A percentile compares a stretch with the other conserved stretches of the same genome.
Conservation (phyloP, 2,329 filamentous ascomycete genomes). For the Teratosphaeria viscida region DNA sequence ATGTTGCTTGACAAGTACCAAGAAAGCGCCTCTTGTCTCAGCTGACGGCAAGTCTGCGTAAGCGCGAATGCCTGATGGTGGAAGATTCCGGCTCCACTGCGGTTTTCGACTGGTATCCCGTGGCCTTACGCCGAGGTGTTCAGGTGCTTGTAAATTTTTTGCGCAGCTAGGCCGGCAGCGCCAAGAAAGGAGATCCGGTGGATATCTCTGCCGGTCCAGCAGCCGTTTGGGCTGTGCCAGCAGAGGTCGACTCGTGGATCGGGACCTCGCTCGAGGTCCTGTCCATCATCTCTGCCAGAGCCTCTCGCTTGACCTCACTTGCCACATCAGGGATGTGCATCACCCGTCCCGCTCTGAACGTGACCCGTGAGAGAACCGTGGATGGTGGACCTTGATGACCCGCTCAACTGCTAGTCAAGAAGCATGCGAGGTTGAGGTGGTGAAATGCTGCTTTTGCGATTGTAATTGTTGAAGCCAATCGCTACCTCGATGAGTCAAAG, state of each 20-base stretch:
- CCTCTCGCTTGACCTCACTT: background rate
- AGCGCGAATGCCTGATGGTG: background rate
- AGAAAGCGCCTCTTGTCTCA: background rate
- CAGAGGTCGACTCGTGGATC: background rate
- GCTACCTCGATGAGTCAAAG: background rate
- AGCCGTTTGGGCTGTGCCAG: background rate
- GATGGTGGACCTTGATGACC: background rate
- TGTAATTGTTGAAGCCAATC: background rate
- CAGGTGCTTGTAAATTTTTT: background rate
- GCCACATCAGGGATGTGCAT: background rate
- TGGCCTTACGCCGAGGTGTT: background rate
- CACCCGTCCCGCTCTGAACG: background rate
- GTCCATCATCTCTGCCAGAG: background rate
- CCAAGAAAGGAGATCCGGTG: background rate
- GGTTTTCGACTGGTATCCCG: background rate
- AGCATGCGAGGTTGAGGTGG: background rate
- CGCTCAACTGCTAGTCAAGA: background rate
- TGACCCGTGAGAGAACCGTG: background rate
- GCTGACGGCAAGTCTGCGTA: background rate
- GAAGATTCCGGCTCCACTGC: background rate
- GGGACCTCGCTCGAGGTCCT: background rate
- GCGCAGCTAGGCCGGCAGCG: background rate
- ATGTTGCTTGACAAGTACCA: background rate
- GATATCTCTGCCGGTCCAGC: background rate
- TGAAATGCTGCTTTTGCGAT: background rate